Evolutionary conservation across 805 yeast species (phyloP).

Genomic region (Starmerella riodocensis): DNA sequence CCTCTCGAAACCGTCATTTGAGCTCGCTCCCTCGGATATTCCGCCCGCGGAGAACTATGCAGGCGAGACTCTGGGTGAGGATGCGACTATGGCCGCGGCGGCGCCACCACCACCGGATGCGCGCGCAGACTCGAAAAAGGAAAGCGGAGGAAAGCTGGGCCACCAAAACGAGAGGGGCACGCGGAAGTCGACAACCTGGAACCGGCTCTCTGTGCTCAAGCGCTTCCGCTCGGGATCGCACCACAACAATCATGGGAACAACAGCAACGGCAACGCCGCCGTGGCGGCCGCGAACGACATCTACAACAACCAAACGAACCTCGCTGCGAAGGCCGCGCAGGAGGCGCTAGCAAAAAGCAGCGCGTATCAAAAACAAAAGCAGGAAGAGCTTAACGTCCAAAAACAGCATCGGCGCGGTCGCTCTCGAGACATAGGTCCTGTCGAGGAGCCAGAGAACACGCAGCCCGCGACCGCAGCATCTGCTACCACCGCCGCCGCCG

Average conservation of each 20-base stretch:
- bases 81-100: no score
- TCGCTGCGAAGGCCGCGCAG: slow-evolving; percentile 15
- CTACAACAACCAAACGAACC: not conserved
- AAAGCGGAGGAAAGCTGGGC: no score
- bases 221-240: slow-evolving; percentile 17
- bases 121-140: no score
- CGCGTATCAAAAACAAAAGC: slow-evolving; percentile 1
- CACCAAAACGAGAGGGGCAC: not conserved
- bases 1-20: not conserved
- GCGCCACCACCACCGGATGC: no score
- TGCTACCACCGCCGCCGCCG: not conserved
- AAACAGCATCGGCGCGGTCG: not conserved
- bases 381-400: not conserved
- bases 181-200: slow-evolving; percentile 13
- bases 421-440: not conserved
- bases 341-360: slow-evolving; percentile 11
- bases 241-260: not conserved
- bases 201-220: slow-evolving; percentile 11
- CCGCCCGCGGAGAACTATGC: not conserved
- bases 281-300: not conserved
- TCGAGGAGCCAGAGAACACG: not conserved
- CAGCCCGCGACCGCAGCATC: not conserved
- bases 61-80: not conserved
- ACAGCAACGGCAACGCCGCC: not conserved
- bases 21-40: not conserved